Evolutionary conservation across 2,329 filamentous ascomycete genomes (phyloP).

Genomic region (Aspergillus transmontanensis): DNA sequence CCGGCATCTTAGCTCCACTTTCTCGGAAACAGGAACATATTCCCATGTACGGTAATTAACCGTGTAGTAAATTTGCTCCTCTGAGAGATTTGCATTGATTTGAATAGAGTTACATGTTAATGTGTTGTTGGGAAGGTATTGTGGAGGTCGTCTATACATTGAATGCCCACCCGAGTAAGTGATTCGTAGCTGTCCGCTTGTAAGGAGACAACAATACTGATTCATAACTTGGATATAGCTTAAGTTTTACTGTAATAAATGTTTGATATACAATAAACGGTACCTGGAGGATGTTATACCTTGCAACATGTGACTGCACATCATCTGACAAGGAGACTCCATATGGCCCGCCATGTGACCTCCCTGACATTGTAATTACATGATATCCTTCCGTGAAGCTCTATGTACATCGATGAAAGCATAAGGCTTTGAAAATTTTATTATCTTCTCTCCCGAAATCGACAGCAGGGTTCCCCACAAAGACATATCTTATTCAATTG

Average conservation of each 20-base stretch:
- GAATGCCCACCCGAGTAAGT: neutral
- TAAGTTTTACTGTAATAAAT: neutral
- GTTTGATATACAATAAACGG: neutral
- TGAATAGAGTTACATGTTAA: too few relatives aligned
- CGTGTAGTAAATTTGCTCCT: neutral
- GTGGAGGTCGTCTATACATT: neutral
- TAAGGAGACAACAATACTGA: neutral
- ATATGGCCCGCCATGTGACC: neutral
- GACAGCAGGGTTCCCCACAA: slow-evolving; percentile 56
- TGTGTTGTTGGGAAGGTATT: neutral
- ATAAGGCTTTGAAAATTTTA: neutral
- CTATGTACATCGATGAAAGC: neutral
- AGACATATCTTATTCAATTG: slow-evolving; percentile 58
- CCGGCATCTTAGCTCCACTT: neutral
- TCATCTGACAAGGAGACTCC: neutral
- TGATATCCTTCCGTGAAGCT: neutral
- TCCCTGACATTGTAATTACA: neutral
- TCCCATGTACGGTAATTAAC: neutral
- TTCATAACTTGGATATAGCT: neutral
- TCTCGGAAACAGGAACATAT: neutral
- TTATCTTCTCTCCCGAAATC: slow-evolving; percentile 18
- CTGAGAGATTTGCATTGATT: neutral
- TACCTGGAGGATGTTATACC: neutral
- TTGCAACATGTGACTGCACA: neutral
- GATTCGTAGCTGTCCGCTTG: neutral